phyloP scores from a whole-genome alignment of 805 yeast species.

The Saccharomycopsis fermentans region DNA sequence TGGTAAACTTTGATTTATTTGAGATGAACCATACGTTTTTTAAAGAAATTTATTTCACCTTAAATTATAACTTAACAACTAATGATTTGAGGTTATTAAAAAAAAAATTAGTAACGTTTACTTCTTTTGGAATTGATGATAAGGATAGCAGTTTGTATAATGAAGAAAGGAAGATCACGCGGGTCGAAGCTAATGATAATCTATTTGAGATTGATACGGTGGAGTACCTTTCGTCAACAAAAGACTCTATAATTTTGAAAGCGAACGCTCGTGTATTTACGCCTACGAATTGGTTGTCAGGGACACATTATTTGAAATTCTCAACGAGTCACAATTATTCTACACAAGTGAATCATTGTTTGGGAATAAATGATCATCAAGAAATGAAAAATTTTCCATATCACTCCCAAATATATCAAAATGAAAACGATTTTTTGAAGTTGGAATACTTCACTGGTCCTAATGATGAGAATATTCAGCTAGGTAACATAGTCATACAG shows the following conservation, averaged over 20 bases:
- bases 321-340: background rate
- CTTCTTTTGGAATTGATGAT: too few relatives aligned
- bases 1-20: background rate
- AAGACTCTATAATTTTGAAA: conserved; percentile 5
- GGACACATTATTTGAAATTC: background rate
- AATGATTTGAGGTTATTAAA: background rate
- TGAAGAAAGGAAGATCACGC: background rate
- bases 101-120: background rate
- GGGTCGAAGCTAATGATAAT: background rate
- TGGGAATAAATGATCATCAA: too few relatives aligned
- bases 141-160: background rate
- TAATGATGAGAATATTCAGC: background rate
- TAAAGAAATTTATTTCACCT: conserved; percentile 1
- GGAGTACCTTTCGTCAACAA: conserved; percentile 7
- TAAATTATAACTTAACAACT: conserved; percentile 4
- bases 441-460: conserved; percentile 11
- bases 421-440: background rate
- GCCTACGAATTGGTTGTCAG: conserved; percentile 2
- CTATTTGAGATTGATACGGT: conserved; percentile 6
- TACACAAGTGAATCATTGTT: too few relatives aligned
- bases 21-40: background rate
- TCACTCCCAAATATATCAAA: too few relatives aligned
- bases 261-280: conserved; percentile 4
- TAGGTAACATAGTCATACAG: conserved; percentile 9
- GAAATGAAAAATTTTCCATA: too few relatives aligned